Evolutionary conservation across 805 yeast species (phyloP), one percentile per base, ranked within the genome.

Genomic region (Lachancea fermentati): DNA sequence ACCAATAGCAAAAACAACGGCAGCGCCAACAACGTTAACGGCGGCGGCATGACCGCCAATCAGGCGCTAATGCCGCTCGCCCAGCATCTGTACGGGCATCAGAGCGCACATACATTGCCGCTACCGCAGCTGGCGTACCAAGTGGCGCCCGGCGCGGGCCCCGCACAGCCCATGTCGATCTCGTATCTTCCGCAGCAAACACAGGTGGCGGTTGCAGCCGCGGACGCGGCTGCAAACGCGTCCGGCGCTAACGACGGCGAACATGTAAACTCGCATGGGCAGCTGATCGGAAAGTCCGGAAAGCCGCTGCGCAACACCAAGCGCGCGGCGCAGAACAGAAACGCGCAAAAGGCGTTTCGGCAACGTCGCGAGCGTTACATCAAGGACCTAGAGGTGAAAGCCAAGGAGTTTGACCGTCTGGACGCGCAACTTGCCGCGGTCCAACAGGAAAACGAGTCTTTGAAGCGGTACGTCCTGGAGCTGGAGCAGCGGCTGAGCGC

Each of bases 301-400:
- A 56, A 56, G 42, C 44, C 49, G 6, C 36, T 56, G 32, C 44
- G 55, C 17, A 73, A 71, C 42, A 77, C 93, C 30, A 86, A 85
- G 61, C 77, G 97, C 47, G 96, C 96, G 1, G 88, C 82, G 6
- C 97, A 89, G 64, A 89, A 89, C 67, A 71, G 97, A 55, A 80
- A 78, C 45, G 96, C 97, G 4, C 97, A 89, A 65, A 77, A 85
- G 50, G 95, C 96, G 6, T 89, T 88, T 65, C 75, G 97, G 57
- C 80, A 79, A 57, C 73, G 96, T 45, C 81, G 85, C 57, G 95
- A 88, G 54, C 73, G 76, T 43, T 81, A 86, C 54, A 78, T 89
- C 49, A 82, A 79, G 60, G 91, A 86, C 36, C 69, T 89, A 42
- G 96, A 89, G 63, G 62, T 68, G 28, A 79, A 80, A 55, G 84